Base-by-base conservation (phyloP, 495 filamentous ascomycete genomes). In the Hypoxylon fragiforme region DNA sequence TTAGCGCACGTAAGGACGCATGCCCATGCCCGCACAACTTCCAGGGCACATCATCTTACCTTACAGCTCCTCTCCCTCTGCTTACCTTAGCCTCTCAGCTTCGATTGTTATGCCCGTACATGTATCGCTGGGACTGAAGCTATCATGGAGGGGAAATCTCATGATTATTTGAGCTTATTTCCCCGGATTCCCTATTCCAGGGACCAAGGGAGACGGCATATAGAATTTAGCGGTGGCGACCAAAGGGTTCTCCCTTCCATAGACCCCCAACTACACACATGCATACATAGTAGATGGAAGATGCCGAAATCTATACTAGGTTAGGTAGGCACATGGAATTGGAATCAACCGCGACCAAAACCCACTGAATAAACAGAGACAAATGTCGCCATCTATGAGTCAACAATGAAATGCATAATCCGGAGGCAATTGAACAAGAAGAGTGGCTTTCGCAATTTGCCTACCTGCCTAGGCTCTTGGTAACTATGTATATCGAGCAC, bases 171-270 rank as follows among this genome's bases (percentile, higher is more conserved):
- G 20, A 49, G 46, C 57, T 50, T 55, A 12, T 3, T 61, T 47
- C 51, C 57, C 57, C 57, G 36, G 51, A 44, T 39, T 35, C 21
- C 20, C 32, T 12, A 9, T 39, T 8, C 45, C 35, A 36, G 52
- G 26, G 18, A 47, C 43, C 18, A 20, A 54, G 22, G 41, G 28
- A 32, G 30, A 46, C 57, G 51, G 57, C 57, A 61, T 34, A 51
- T 51, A 16, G 31, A 47, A 47, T 46, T 61, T 61, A 42, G 57
- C 57, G 18, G 57, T 56, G 57, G 57, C 57, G 11, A 62, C 9
- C 45, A 47, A 43, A 13, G 18, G n/a, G 39, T 32, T 20, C 24
- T 26, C 36, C 7, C 28, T 21, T 16, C 4, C 3, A 42, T 38
- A n/a, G n/a, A n/a, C n/a, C n/a, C n/a, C n/a, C n/a, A n/a, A n/a